A percentile compares a stretch with the other conserved stretches of the same genome.
Conservation (phyloP, 2,329 filamentous ascomycete genomes). For the Sporothrix curviconia region DNA sequence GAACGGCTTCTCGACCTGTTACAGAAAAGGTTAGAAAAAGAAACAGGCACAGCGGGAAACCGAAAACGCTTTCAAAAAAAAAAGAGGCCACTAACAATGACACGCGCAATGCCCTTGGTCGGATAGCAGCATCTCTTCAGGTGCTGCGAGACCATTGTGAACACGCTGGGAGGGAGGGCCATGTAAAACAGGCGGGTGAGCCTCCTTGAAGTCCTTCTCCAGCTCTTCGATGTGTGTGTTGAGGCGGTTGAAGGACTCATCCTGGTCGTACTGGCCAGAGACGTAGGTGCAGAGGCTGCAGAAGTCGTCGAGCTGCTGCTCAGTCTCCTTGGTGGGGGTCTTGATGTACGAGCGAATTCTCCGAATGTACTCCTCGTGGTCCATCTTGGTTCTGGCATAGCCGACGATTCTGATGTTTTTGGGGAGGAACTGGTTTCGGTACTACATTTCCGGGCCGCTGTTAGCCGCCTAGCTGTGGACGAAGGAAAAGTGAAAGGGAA, state of each 20-base stretch:
- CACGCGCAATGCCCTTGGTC: conserved; percentile 77
- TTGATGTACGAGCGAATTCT: conserved; percentile 98
- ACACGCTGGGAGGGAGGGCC: conserved; percentile 94
- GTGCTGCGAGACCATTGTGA: conserved; percentile 95
- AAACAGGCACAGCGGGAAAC: not conserved
- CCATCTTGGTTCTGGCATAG: conserved; percentile 99
- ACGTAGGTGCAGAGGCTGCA: conserved; percentile 83
- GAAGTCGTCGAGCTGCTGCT: conserved; percentile 91
- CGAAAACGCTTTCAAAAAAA: not conserved
- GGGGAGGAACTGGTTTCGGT: conserved; percentile 96
- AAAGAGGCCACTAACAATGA: conserved; percentile 76
- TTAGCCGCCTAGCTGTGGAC: not conserved
- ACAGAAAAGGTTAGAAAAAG: not conserved
- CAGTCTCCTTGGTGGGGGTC: conserved; percentile 93
- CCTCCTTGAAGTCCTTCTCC: conserved; percentile 74
- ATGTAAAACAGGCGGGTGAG: conserved; percentile 97
- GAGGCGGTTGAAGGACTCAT: conserved; percentile 84
- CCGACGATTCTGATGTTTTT: conserved; percentile 96
- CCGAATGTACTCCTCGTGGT: conserved; percentile 89
- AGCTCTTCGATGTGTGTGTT: conserved; percentile 79
- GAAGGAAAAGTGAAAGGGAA: not conserved
- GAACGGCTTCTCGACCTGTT: conserved; percentile 94
- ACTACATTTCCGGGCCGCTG: conserved; percentile 44
- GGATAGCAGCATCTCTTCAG: conserved; percentile 97
- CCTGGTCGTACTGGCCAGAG: conserved; percentile 95